Evolutionary conservation across 305 asterid species (phyloP).

Genomic region (Fraxinus sp.): DNA sequence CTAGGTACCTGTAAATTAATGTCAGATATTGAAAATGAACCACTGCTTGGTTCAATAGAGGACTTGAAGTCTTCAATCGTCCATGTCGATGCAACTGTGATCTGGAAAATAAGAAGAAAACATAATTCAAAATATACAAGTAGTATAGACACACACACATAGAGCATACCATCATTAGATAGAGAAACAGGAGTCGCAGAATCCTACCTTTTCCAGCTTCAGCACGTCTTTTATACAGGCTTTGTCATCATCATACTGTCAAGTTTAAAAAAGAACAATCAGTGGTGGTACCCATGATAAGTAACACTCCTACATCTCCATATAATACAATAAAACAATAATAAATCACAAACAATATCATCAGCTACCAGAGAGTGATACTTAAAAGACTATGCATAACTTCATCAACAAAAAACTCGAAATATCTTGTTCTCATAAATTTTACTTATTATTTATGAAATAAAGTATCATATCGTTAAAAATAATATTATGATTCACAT

Average conservation of each 20-base stretch:
- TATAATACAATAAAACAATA: neutral
- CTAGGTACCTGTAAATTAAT: conserved; percentile 63
- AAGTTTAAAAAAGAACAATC: conserved; percentile 16
- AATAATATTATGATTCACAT: neutral
- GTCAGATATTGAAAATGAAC: conserved; percentile 34
- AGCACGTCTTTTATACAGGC: conserved; percentile 62
- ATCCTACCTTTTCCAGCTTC: conserved; percentile 71
- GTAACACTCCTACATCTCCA: neutral
- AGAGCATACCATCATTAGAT: neutral
- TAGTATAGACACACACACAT: neutral
- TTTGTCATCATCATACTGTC: conserved; percentile 86
- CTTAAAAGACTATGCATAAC: neutral
- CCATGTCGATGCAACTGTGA: conserved; percentile 54
- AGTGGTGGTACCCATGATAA: neutral
- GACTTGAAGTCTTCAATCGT: conserved; percentile 43
- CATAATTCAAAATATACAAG: neutral
- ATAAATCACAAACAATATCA: neutral
- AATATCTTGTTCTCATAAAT: neutral
- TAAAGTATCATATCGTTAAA: neutral
- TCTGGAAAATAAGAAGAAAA: conserved; percentile 40
- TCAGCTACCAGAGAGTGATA: neutral
- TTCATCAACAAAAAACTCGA: neutral
- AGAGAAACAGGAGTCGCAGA: conserved; percentile 15
- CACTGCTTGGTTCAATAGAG: conserved; percentile 28
- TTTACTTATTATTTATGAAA: neutral